These are phyloP conservation scores for Gyrodon lividus DNA, from an alignment of 768 basidiomycete genomes.

Conservation along the genomic window DNA sequence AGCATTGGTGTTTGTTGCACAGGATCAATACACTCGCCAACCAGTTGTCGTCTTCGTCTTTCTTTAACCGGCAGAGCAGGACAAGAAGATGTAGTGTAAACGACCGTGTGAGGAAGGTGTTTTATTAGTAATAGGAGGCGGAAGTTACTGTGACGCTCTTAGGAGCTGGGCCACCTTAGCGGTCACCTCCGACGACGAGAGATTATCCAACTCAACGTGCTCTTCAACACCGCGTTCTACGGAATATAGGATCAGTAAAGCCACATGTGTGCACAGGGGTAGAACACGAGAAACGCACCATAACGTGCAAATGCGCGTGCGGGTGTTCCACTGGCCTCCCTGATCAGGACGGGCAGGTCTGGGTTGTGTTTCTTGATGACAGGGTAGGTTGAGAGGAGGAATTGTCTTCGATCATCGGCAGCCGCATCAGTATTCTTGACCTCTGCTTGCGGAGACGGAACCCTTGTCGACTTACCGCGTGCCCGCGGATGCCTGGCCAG, in stretches of 20 bases:
- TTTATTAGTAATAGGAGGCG: conserved; percentile 2
- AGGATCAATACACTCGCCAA: not conserved
- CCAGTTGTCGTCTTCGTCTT: not conserved
- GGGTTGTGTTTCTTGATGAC: conserved; percentile 80
- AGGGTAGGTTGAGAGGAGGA: conserved; percentile 73
- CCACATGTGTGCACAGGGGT: conserved; percentile 8
- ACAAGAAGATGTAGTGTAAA: not conserved
- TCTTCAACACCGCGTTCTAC: conserved; percentile 79
- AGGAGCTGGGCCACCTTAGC: conserved; percentile 67
- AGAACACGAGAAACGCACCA: conserved; percentile 51
- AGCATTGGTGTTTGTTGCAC: conserved; percentile 12
- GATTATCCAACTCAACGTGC: conserved; percentile 76
- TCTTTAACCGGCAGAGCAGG: not conserved
- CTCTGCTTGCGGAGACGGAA: not conserved
- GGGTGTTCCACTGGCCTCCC: conserved; percentile 77
- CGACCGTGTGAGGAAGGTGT: conserved; percentile 7
- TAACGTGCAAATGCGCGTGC: conserved; percentile 84
- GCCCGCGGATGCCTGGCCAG: conserved; percentile 72
- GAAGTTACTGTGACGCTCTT: conserved; percentile 22
- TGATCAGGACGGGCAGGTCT: conserved; percentile 79
- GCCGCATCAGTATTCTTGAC: not conserved
- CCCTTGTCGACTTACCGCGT: conserved; percentile 54
- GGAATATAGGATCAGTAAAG: conserved; percentile 17
- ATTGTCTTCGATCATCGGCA: conserved; percentile 54
- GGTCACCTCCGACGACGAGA: conserved; percentile 70